Conservation (phyloP, 805 yeast species). For the Starmerella tilneyi region DNA sequence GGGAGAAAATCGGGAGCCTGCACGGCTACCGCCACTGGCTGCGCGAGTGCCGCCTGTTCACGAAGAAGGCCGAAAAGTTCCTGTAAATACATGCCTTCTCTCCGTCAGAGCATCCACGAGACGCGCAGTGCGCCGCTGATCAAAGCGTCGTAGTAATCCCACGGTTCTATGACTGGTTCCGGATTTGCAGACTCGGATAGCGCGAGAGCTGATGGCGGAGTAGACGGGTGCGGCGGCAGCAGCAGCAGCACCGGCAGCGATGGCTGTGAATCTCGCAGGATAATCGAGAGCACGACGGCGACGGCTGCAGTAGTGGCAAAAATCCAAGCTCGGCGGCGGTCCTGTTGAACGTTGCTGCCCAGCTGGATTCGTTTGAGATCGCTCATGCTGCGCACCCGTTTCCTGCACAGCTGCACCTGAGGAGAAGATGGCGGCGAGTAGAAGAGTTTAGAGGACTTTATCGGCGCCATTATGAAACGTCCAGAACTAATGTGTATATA, state of each 20-base stretch:
- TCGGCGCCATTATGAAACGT: not conserved
- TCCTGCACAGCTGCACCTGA: not conserved
- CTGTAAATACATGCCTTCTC: constrained; percentile 21
- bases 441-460: constrained; percentile 1
- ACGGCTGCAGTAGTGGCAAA: no score
- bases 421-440: not conserved
- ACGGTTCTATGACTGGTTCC: constrained; percentile 1
- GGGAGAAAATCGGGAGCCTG: constrained; percentile 84
- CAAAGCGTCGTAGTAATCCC: constrained; percentile 3
- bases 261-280: no score
- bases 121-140: not conserved
- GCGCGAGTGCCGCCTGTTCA: constrained; percentile 85
- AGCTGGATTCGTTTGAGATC: not conserved
- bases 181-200: no score
- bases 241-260: no score
- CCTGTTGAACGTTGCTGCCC: no score
- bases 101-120: not conserved
- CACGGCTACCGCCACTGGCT: constrained; percentile 89
- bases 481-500: not conserved
- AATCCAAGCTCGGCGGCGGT: no score
- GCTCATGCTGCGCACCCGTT: not conserved
- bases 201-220: no score
- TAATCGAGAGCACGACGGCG: no score
- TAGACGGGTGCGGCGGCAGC: no score
- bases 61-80: constrained; percentile 28